phyloP scores from a whole-genome alignment of 768 basidiomycete genomes.

The Mycena indigotica region DNA sequence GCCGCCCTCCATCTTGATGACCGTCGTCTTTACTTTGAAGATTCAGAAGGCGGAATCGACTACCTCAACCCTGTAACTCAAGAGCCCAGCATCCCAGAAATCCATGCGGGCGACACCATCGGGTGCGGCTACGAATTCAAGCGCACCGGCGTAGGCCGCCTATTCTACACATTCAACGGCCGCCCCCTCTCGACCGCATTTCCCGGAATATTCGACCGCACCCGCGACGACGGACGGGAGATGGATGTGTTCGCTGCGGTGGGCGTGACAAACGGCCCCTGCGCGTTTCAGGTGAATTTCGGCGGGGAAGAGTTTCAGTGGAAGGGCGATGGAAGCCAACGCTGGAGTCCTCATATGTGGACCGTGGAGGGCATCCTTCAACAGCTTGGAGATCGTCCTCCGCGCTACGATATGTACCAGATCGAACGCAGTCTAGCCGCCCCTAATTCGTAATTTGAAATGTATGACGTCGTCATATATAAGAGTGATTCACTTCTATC shows the following conservation, averaged over 20 bases:
- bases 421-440: too few species aligned
- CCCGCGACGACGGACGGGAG: background rate
- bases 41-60: conserved; percentile 16
- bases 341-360: background rate
- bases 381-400: conserved; percentile 14
- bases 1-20: conserved; percentile 20
- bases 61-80: background rate
- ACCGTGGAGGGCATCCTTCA: conserved; percentile 8
- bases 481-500: too few species aligned
- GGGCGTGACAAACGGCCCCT: conserved; percentile 13
- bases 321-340: background rate
- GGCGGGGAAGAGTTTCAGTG: conserved; percentile 10
- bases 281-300: conserved; percentile 13
- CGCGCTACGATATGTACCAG: conserved; percentile 14
- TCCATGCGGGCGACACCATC: conserved; percentile 4
- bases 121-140: conserved; percentile 17
- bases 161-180: conserved; percentile 21
- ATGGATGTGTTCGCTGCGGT: conserved; percentile 18
- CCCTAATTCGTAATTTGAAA: too few species aligned
- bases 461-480: too few species aligned
- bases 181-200: conserved; percentile 9
- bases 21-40: conserved; percentile 13
- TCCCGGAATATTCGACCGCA: conserved; percentile 7
- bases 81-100: background rate
- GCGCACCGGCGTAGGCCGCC: conserved; percentile 1